Conservation (phyloP, 2,329 filamentous ascomycete genomes). For the Aspergillus unguis region DNA sequence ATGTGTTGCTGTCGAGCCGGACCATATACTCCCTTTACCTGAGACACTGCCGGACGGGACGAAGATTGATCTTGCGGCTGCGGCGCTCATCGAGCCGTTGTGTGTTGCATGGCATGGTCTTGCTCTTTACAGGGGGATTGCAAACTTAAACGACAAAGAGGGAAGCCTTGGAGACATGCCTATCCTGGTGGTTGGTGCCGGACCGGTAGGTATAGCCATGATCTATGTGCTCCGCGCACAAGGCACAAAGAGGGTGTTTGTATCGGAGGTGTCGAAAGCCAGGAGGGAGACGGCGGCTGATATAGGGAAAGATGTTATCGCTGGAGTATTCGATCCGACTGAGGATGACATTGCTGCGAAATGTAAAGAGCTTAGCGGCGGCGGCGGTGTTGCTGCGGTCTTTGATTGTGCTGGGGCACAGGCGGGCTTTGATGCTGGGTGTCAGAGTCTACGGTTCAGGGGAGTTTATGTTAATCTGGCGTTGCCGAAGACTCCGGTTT, state of each 20-base stretch:
- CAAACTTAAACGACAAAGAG: too few species aligned
- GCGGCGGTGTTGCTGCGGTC: slow-evolving; percentile 6
- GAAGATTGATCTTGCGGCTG: slow-evolving; percentile 7
- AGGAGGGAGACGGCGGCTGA: slow-evolving; percentile 1
- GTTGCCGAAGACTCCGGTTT: slow-evolving; percentile 6
- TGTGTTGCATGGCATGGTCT: slow-evolving; percentile 14
- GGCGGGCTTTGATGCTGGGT: slow-evolving; percentile 3
- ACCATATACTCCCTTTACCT: slow-evolving; percentile 5
- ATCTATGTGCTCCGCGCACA: slow-evolving; percentile 5
- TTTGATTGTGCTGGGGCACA: slow-evolving; percentile 16
- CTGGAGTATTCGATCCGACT: slow-evolving; percentile 4
- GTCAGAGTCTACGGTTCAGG: slow-evolving; percentile 8
- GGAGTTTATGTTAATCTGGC: slow-evolving; percentile 15
- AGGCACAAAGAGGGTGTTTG: slow-evolving; percentile 6
- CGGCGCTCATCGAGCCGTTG: slow-evolving; percentile 14
- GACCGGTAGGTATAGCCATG: slow-evolving; percentile 8
- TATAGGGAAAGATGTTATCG: not conserved
- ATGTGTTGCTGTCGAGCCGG: slow-evolving; percentile 4
- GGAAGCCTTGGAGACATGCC: not conserved
- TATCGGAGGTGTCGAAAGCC: slow-evolving; percentile 6
- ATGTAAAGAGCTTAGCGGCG: not conserved
- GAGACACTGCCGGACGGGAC: not conserved
- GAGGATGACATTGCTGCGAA: not conserved
- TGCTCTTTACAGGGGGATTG: not conserved
- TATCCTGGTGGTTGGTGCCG: slow-evolving; percentile 4